A percentile compares a stretch with the other conserved stretches of the same genome.
These are phyloP conservation scores for Elsinoe fawcettii DNA, from an alignment of 2,329 filamentous ascomycete genomes.

Conservation along the genomic window DNA sequence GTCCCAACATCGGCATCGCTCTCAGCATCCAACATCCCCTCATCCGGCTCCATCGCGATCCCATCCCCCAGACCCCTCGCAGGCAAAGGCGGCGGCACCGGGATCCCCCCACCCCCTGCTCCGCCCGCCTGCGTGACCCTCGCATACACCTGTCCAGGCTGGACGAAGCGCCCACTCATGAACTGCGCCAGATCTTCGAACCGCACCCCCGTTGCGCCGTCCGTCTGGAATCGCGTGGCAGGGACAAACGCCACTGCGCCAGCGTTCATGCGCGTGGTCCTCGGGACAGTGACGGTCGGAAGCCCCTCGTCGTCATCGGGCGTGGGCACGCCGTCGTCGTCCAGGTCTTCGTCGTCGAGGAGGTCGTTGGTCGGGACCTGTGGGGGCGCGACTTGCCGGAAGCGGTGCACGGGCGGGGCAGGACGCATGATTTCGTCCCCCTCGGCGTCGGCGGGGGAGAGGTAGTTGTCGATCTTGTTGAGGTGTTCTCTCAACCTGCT, in stretches of 20 bases:
- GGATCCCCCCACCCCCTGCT: background rate
- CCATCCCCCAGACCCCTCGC: too few species aligned
- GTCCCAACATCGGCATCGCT: too few species aligned
- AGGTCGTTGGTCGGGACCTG: conserved; percentile 13
- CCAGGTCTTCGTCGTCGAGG: conserved; percentile 24
- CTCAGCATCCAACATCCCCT: background rate
- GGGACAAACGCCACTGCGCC: background rate
- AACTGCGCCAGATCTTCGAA: background rate
- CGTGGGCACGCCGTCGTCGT: conserved; percentile 22
- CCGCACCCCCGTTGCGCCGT: background rate
- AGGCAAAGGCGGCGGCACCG: background rate
- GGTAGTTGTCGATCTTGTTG: conserved; percentile 39
- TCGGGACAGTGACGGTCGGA: background rate
- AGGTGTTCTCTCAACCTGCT: conserved; percentile 68
- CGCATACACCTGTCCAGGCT: background rate
- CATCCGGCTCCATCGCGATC: too few species aligned
- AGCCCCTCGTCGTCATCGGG: conserved; percentile 12
- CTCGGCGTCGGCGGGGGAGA: conserved; percentile 21
- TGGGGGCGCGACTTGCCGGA: too few species aligned
- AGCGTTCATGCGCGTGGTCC: conserved; percentile 1
- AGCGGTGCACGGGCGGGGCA: conserved; percentile 12
- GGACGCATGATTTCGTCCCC: conserved; percentile 16
- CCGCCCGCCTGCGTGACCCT: background rate
- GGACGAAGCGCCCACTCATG: background rate
- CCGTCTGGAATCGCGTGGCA: too few species aligned